Evolutionary conservation across 2,329 filamentous ascomycete species (phyloP).

Genomic region (Cercospora citrullina): DNA sequence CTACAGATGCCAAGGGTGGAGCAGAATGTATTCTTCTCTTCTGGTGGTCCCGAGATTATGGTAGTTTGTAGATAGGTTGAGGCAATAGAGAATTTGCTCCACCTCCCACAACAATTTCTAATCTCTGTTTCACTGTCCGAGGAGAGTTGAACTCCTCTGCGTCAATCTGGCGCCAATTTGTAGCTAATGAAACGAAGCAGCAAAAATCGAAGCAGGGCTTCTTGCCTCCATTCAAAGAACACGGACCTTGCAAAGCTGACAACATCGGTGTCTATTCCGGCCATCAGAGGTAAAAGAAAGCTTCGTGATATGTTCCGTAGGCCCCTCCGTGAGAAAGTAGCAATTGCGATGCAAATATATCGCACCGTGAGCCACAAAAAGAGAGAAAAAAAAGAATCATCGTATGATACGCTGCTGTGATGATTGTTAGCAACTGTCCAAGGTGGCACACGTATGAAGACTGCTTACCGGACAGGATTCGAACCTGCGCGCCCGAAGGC

Average conservation of each 20-base stretch:
- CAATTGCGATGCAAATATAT: too few relatives aligned
- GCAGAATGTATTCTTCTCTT: neutral
- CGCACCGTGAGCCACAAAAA: too few relatives aligned
- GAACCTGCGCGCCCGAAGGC: constrained; percentile 22
- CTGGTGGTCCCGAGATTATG: neutral
- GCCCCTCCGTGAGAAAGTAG: too few relatives aligned
- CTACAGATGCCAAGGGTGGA: neutral
- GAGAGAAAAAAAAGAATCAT: neutral
- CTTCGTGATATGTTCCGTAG: neutral
- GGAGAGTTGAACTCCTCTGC: neutral
- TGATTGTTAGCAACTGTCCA: too few relatives aligned
- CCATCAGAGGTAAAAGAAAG: neutral
- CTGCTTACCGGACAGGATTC: constrained; percentile 18
- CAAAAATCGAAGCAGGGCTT: too few relatives aligned
- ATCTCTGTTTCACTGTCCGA: neutral
- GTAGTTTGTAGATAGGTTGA: neutral
- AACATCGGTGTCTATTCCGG: too few relatives aligned
- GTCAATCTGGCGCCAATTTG: neutral
- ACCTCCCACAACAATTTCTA: neutral
- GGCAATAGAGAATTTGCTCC: neutral
- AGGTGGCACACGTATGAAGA: too few relatives aligned
- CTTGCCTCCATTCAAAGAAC: too few relatives aligned
- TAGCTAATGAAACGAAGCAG: neutral
- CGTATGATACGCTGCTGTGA: too few relatives aligned
- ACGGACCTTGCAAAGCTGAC: too few relatives aligned